Evolutionary conservation across 371 early-diverging fungal genomes (phyloP).

Genomic region (Thermomucor indicae-seudaticae): DNA sequence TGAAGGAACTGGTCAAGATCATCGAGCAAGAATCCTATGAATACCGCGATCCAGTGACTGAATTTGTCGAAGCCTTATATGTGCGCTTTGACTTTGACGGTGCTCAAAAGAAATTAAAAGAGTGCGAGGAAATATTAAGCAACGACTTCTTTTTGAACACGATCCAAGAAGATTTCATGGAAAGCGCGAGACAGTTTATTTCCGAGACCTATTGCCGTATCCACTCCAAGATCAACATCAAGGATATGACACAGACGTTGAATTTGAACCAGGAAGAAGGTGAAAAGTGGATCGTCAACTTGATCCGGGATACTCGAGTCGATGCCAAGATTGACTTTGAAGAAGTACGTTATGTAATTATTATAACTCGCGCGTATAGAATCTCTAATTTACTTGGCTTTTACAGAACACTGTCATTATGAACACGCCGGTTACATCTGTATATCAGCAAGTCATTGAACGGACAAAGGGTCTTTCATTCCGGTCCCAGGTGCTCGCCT

Average conservation of each 20-base stretch:
- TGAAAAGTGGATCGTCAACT: constrained; percentile 95
- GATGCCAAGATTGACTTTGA: constrained; percentile 95
- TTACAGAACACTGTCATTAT: constrained; percentile 83
- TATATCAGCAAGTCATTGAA: constrained; percentile 94
- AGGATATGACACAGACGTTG: constrained; percentile 75
- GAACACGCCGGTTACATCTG: constrained; percentile 79
- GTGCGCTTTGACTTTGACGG: constrained; percentile 90
- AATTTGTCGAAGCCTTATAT: constrained; percentile 87
- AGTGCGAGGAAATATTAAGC: constrained; percentile 81
- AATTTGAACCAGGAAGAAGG: constrained; percentile 87
- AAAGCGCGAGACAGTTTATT: constrained; percentile 88
- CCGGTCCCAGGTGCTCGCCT: constrained; percentile 85
- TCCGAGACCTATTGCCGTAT: constrained; percentile 95
- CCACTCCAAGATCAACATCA: constrained; percentile 90
- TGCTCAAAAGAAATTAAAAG: constrained; percentile 84
- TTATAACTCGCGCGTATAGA: neutral
- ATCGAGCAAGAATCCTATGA: constrained; percentile 81
- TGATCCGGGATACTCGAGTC: constrained; percentile 91
- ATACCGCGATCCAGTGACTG: constrained; percentile 86
- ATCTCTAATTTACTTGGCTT: neutral
- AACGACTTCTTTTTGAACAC: constrained; percentile 88
- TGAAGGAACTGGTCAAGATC: constrained; percentile 89
- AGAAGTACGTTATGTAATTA: constrained; percentile 43
- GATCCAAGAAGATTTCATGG: constrained; percentile 85
- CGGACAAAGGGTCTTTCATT: constrained; percentile 85